A percentile compares a stretch with the other conserved stretches of the same genome.
phyloP scores from a whole-genome alignment of 305 asterid species.

The Fraxinus baroniana region DNA sequence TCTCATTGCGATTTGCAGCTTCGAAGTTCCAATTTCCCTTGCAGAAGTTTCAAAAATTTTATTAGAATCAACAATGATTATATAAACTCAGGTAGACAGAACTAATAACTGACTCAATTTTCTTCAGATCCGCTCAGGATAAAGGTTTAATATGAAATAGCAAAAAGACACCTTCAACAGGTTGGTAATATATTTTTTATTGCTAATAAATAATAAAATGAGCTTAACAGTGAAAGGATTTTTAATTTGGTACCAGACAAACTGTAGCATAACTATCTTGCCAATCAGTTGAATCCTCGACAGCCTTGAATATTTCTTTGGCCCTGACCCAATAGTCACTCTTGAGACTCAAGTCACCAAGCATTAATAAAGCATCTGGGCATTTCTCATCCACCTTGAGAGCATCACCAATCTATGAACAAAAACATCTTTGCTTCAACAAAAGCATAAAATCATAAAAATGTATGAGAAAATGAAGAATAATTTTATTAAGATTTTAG shows the following conservation, averaged over 20 bases:
- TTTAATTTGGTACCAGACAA: conserved; percentile 64
- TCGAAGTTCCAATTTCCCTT: conserved; percentile 98
- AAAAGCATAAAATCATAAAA: not conserved
- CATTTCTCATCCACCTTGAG: conserved; percentile 84
- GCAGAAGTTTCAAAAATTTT: conserved; percentile 21
- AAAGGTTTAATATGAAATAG: not conserved
- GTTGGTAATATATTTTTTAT: conserved; percentile 5
- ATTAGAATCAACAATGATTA: conserved; percentile 17
- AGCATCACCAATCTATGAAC: conserved; percentile 74
- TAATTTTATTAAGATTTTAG: not conserved
- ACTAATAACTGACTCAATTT: not conserved
- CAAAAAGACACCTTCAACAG: conserved; percentile 6
- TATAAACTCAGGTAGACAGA: conserved; percentile 5
- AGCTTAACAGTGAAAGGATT: conserved; percentile 16
- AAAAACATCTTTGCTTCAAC: conserved; percentile 21
- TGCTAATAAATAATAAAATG: conserved; percentile 6
- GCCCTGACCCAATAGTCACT: conserved; percentile 99
- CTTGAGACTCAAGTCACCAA: conserved; percentile 95
- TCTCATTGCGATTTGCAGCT: conserved; percentile 93
- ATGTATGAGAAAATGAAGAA: conserved; percentile 12
- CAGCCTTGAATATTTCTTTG: conserved; percentile 79
- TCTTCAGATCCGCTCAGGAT: not conserved
- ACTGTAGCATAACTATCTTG: conserved; percentile 90
- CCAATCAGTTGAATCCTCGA: conserved; percentile 69
- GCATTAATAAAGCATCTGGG: conserved; percentile 88